A percentile compares a stretch with the other conserved stretches of the same genome.
Conservation (phyloP, 2,329 filamentous ascomycete genomes). For the Talaromyces piceae region DNA sequence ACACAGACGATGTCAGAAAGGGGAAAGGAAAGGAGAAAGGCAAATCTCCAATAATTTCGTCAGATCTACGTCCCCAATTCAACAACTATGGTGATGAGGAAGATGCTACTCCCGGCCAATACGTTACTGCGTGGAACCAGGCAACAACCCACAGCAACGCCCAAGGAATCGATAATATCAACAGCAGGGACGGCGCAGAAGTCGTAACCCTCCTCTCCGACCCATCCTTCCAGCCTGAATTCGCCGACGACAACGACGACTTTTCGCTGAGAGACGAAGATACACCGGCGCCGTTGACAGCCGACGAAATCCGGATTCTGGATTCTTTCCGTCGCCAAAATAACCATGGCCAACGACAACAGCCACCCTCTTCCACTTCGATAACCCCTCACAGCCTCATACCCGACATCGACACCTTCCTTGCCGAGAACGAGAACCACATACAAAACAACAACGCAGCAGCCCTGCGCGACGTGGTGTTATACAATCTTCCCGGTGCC, state of each 20-base stretch:
- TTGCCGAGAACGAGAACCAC: slow-evolving; percentile 15
- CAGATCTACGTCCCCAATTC: neutral
- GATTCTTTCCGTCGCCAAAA: slow-evolving; percentile 25
- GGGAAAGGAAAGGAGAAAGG: neutral
- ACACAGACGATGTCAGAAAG: neutral
- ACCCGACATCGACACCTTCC: slow-evolving; percentile 26
- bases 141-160: neutral
- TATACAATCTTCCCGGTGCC: slow-evolving; percentile 24
- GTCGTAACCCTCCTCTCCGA: slow-evolving; percentile 35
- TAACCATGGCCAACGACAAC: neutral
- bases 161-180: neutral
- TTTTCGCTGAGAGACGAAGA: slow-evolving; percentile 12
- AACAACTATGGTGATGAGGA: neutral
- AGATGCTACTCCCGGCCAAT: neutral
- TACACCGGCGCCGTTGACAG: slow-evolving; percentile 16
- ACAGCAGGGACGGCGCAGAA: slow-evolving; percentile 30
- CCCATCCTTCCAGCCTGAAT: slow-evolving; percentile 24
- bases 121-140: neutral
- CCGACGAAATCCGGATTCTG: slow-evolving; percentile 21
- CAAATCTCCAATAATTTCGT: neutral
- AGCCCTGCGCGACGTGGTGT: slow-evolving; percentile 23
- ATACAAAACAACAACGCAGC: neutral
- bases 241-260: slow-evolving; percentile 18
- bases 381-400: slow-evolving; percentile 26
- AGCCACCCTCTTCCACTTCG: slow-evolving; percentile 4